Conservation (phyloP, 495 filamentous ascomycete species). For the Annulohypoxylon maeteangense region DNA sequence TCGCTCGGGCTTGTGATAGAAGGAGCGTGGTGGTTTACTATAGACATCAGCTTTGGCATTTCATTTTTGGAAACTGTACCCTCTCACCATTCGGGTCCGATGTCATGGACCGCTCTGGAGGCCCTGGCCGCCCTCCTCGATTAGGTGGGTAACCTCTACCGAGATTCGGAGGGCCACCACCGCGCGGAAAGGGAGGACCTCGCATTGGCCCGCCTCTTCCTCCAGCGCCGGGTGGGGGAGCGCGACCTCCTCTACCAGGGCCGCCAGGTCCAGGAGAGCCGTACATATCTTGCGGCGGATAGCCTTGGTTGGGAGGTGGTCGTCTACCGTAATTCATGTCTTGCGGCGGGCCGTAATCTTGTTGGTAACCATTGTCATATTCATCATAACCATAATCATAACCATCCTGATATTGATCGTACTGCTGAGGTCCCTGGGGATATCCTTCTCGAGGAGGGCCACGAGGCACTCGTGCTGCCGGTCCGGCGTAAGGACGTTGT, state of each 20-base stretch:
- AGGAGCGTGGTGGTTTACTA: conserved; percentile 49
- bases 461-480: conserved; percentile 52
- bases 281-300: conserved; percentile 64
- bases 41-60: conserved; percentile 25
- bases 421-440: conserved; percentile 61
- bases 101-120: conserved; percentile 45
- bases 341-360: conserved; percentile 52
- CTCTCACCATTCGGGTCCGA: conserved; percentile 52
- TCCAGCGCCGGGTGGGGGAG: conserved; percentile 49
- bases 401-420: conserved; percentile 62
- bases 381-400: conserved; percentile 65
- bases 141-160: conserved; percentile 56
- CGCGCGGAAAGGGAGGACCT: conserved; percentile 47
- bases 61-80: not conserved
- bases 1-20: conserved; percentile 56
- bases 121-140: conserved; percentile 54
- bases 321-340: conserved; percentile 61
- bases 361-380: conserved; percentile 60
- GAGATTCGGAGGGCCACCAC: conserved; percentile 51
- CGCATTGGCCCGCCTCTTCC: conserved; percentile 59
- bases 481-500: conserved; percentile 61
- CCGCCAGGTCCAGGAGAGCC: conserved; percentile 53
- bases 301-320: conserved; percentile 60
- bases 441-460: conserved; percentile 43
- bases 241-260: conserved; percentile 55